phyloP scores from a whole-genome alignment of 345 rosid genomes.

The Acer saccharum region DNA sequence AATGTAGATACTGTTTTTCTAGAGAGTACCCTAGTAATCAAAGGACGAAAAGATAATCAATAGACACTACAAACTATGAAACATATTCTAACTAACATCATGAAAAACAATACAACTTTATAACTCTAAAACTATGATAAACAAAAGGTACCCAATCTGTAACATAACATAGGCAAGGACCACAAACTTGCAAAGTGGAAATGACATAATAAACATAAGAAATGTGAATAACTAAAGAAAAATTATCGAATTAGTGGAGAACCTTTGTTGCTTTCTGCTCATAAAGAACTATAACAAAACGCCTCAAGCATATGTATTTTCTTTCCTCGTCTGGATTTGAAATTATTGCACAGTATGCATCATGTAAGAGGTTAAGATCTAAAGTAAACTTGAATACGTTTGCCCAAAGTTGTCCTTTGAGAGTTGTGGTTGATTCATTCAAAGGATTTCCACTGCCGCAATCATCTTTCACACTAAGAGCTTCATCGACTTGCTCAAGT shows the following conservation, averaged over 20 bases:
- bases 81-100: no score
- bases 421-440: conserved; percentile 51
- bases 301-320: conserved; percentile 92
- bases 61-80: no score
- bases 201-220: not conserved
- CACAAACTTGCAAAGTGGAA: not conserved
- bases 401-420: conserved; percentile 92
- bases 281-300: conserved; percentile 80
- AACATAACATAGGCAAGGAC: not conserved
- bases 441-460: conserved; percentile 32
- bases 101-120: not conserved
- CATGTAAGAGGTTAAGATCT: conserved; percentile 80
- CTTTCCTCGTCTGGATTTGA: conserved; percentile 98
- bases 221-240: no score
- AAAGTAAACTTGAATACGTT: conserved; percentile 89
- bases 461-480: conserved; percentile 45
- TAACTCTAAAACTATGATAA: not conserved
- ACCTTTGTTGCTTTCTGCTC: conserved; percentile 92
- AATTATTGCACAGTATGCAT: conserved; percentile 95
- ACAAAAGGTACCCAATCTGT: not conserved
- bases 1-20: no score
- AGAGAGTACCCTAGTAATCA: not conserved
- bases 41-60: not conserved
- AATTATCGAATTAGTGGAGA: conserved; percentile 5
- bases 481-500: conserved; percentile 97